Percentiles rank a stretch among this genome's conserved stretches.
phyloP scores from a whole-genome alignment of 495 filamentous ascomycete genomes.

The Aspergillus asperescens region DNA sequence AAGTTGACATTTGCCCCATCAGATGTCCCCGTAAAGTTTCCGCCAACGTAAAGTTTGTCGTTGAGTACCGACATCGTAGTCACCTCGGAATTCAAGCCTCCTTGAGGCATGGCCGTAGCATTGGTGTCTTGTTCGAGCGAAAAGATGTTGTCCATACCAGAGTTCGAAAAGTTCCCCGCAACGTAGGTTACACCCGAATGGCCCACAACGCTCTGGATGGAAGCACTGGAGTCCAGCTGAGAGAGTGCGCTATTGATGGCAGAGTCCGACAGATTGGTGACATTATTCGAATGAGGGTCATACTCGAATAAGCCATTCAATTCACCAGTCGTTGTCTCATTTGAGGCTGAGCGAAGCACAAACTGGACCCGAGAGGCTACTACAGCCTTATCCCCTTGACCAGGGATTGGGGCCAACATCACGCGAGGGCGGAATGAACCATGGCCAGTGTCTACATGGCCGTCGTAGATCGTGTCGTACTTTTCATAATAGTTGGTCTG shows the following conservation, averaged over 20 bases:
- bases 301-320: slow-evolving; percentile 93
- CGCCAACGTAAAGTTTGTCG: slow-evolving; percentile 72
- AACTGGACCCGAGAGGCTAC: slow-evolving; percentile 86
- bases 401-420: slow-evolving; percentile 63
- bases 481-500: slow-evolving; percentile 95
- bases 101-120: slow-evolving; percentile 54
- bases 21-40: slow-evolving; percentile 73
- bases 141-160: slow-evolving; percentile 65
- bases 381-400: slow-evolving; percentile 65
- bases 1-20: slow-evolving; percentile 56
- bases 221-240: slow-evolving; percentile 57
- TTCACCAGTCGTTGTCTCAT: slow-evolving; percentile 43
- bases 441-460: slow-evolving; percentile 70
- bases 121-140: slow-evolving; percentile 57
- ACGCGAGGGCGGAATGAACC: slow-evolving; percentile 73
- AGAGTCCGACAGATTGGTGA: slow-evolving; percentile 62
- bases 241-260: slow-evolving; percentile 68
- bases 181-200: slow-evolving; percentile 61
- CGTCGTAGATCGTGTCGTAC: slow-evolving; percentile 84
- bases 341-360: slow-evolving; percentile 56
- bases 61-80: slow-evolving; percentile 59
- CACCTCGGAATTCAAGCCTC: slow-evolving; percentile 80
- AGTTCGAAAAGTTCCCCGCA: slow-evolving; percentile 77
- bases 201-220: slow-evolving; percentile 57
- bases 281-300: slow-evolving; percentile 55